Evolutionary conservation across 208 protist genomes (phyloP).

Genomic region (Crithidia fasciculata): DNA sequence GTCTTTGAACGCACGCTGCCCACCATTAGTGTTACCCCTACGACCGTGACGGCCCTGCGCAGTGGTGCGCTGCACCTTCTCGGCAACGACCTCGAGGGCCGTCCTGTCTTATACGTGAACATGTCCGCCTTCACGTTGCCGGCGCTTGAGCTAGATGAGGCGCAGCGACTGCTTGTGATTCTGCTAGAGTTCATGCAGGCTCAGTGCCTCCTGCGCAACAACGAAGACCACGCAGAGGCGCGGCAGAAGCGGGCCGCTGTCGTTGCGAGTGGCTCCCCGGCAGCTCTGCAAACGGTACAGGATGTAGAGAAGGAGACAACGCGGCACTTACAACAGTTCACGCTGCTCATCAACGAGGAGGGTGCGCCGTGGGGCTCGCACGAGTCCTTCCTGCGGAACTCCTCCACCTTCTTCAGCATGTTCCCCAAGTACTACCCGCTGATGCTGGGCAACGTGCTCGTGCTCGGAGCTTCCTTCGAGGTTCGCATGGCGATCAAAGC

Average conservation of each 20-base stretch:
- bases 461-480: slow-evolving; percentile 57
- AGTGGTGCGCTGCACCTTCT: slow-evolving; percentile 61
- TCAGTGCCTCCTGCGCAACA: slow-evolving; percentile 40
- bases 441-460: slow-evolving; percentile 58
- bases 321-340: slow-evolving; percentile 54
- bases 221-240: slow-evolving; percentile 28
- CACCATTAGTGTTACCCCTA: slow-evolving; percentile 59
- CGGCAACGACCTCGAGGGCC: slow-evolving; percentile 42
- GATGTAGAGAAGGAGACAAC: slow-evolving; percentile 16
- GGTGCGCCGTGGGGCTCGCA: slow-evolving; percentile 41
- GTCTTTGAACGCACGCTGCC: slow-evolving; percentile 61
- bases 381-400: slow-evolving; percentile 44
- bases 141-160: slow-evolving; percentile 50
- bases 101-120: slow-evolving; percentile 66
- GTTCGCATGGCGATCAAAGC: slow-evolving; percentile 57
- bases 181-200: slow-evolving; percentile 82
- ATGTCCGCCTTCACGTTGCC: slow-evolving; percentile 39
- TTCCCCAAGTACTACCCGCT: slow-evolving; percentile 80
- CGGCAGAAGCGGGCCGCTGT: slow-evolving; percentile 18
- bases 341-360: slow-evolving; percentile 74
- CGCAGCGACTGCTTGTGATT: slow-evolving; percentile 60
- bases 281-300: background rate
- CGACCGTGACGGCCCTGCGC: slow-evolving; percentile 49
- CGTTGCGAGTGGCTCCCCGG: background rate
- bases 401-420: slow-evolving; percentile 42